Base-by-base conservation (phyloP, 2,329 filamentous ascomycete genomes). In the Gremmenia infestans region DNA sequence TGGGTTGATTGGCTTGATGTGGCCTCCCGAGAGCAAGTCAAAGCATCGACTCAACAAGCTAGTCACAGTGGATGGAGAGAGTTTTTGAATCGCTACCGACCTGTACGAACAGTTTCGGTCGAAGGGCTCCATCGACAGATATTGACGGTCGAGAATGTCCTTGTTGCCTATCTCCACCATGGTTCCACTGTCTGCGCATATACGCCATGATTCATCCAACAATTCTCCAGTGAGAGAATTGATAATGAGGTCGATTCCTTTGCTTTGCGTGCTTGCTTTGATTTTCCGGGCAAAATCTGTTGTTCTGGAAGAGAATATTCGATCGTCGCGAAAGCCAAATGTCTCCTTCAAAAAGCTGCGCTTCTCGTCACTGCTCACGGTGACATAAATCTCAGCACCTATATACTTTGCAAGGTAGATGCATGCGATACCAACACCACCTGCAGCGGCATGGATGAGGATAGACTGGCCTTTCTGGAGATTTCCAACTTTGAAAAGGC, bases 351-450 rank as follows among this genome's bases (percentile, higher is more conserved):
- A 50, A 23, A 71, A 53, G 11, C 46, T 15, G n/a, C 46, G 37
- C 32, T 55, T 55, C 22, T 50, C 50, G 14, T 53, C 28, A 17
- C 15, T 50, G 5, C 61, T 53, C 9, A 50, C 59, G 0, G 73
- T 79, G 1, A 70, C 71, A 56, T 75, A 77, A 4, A 81, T 63
- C 28, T 71, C 59, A 14, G 67, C 69, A 0, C 65, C 65, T 7
- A 67, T 48, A 48, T 63, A 60, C 19, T 64, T 55, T 25, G 53
- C 58, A 3, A 72, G 37, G 17, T 70, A 61, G 28, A 72, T 70
- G 1, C 65, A 64, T 8, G 70, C 67, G 9, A 66, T 54, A 5
- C 71, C 70, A 37, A 72, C 61, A 19, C 65, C 70, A 14, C 71
- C 65, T n/a, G 58, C 58, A 4, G 67, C 68, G 5, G 63, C 59